Evolutionary conservation across 2,329 filamentous ascomycete genomes (phyloP).

Genomic region (Verticillium albo-atrum): DNA sequence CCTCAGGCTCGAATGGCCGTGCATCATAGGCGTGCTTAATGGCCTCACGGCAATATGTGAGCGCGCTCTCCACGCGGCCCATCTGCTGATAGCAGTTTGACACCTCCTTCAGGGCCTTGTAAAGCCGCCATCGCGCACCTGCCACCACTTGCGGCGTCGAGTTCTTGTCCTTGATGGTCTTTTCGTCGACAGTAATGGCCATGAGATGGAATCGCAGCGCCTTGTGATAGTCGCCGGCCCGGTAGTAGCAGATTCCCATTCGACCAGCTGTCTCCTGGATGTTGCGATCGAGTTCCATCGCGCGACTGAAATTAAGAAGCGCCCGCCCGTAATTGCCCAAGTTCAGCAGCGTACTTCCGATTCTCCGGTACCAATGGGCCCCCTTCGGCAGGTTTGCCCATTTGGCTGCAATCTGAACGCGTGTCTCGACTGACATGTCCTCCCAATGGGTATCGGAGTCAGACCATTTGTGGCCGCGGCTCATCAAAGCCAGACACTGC

Average conservation of each 20-base stretch:
- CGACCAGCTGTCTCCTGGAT: slow-evolving; percentile 33
- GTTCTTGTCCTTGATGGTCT: slow-evolving; percentile 18
- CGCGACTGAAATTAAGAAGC: slow-evolving; percentile 28
- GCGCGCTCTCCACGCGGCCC: slow-evolving; percentile 23
- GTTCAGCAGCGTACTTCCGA: slow-evolving; percentile 34
- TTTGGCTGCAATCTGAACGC: slow-evolving; percentile 28
- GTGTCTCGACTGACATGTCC: slow-evolving; percentile 25
- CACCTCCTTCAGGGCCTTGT: slow-evolving; percentile 33
- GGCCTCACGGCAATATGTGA: slow-evolving; percentile 31
- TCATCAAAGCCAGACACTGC: slow-evolving; percentile 33
- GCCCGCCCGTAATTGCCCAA: slow-evolving; percentile 29
- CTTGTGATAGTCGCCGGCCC: slow-evolving; percentile 28
- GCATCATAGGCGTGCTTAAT: slow-evolving; percentile 20
- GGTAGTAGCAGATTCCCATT: slow-evolving; percentile 34
- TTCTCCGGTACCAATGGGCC: slow-evolving; percentile 31
- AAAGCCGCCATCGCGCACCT: slow-evolving; percentile 32
- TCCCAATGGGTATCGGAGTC: slow-evolving; percentile 31
- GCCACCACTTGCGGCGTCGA: slow-evolving; percentile 16
- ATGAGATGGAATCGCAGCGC: slow-evolving; percentile 29
- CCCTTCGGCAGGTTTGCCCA: slow-evolving; percentile 30
- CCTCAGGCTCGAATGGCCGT: slow-evolving; percentile 32
- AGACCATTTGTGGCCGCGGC: slow-evolving; percentile 30
- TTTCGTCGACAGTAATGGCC: slow-evolving; percentile 29
- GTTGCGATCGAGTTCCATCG: slow-evolving; percentile 29
- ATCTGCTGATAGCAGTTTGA: slow-evolving; percentile 30